A percentile compares a stretch with the other conserved stretches of the same genome.
Evolutionary conservation across 2,329 filamentous ascomycete genomes (phyloP).

Genomic region (Trichoderma endophyticum): DNA sequence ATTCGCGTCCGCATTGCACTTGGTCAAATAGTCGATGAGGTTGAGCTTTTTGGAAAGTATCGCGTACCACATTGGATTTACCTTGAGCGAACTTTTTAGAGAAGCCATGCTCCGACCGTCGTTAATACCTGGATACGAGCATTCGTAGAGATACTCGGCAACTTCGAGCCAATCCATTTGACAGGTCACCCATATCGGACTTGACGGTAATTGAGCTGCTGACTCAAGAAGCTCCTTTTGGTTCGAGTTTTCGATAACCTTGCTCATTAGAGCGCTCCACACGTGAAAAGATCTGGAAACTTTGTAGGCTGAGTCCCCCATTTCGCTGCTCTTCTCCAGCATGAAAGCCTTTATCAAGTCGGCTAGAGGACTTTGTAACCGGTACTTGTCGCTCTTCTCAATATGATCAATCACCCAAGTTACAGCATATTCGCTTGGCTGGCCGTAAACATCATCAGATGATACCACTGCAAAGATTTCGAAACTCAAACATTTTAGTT

Average conservation of each 20-base stretch:
- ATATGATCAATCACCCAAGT: not conserved
- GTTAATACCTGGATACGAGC: not conserved
- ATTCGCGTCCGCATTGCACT: not conserved
- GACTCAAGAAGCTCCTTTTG: not conserved
- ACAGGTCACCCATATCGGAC: not conserved
- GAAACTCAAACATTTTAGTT: not conserved
- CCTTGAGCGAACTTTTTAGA: not conserved
- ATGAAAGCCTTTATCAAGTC: not conserved
- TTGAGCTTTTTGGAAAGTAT: not conserved
- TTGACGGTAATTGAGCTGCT: not conserved
- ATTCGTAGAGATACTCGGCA: constrained; percentile 5
- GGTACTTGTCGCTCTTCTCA: not conserved
- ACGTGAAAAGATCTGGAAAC: not conserved
- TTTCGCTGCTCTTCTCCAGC: not conserved
- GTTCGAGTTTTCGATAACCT: not conserved
- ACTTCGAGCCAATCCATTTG: not conserved
- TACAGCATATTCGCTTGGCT: not conserved
- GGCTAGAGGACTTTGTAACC: not conserved
- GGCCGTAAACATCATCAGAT: not conserved
- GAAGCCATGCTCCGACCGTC: not conserved
- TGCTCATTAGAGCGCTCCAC: not conserved
- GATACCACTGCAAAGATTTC: not conserved
- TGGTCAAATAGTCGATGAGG: not conserved
- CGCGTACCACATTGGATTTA: constrained; percentile 7
- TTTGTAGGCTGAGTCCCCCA: not conserved